A percentile compares a stretch with the other conserved stretches of the same genome.
Evolutionary conservation across 2,329 filamentous ascomycete genomes (phyloP).

Genomic region (Pseudocercospora macadamiae): DNA sequence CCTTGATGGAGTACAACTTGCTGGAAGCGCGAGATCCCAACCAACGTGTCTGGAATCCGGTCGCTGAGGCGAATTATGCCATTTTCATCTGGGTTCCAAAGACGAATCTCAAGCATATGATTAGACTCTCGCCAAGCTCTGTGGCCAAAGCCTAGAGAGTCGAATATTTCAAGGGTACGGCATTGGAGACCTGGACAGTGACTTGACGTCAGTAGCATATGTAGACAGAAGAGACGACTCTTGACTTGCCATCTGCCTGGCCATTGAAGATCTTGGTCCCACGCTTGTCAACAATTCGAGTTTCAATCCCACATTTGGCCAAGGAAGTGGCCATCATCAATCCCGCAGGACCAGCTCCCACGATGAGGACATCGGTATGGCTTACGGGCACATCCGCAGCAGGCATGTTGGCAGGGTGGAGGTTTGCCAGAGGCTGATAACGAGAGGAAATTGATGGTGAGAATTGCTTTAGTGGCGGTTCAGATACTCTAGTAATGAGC

Average conservation of each 20-base stretch:
- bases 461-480: neutral
- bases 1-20: conserved; percentile 70
- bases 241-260: conserved; percentile 39
- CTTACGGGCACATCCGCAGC: neutral
- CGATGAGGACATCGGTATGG: conserved; percentile 33
- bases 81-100: conserved; percentile 62
- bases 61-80: conserved; percentile 60
- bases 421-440: neutral
- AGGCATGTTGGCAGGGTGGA: neutral
- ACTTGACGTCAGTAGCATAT: neutral
- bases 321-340: conserved; percentile 48
- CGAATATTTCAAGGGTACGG: conserved; percentile 49
- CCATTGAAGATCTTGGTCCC: conserved; percentile 44
- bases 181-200: conserved; percentile 40
- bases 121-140: conserved; percentile 65
- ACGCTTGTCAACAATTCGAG: conserved; percentile 47
- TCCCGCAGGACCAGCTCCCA: conserved; percentile 32
- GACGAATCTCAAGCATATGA: conserved; percentile 63
- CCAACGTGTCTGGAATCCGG: conserved; percentile 62
- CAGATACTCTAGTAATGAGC: neutral
- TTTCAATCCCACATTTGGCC: conserved; percentile 44
- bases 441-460: neutral
- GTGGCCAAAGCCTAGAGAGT: conserved; percentile 67
- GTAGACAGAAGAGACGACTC: neutral
- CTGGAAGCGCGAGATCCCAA: conserved; percentile 52